phyloP scores from a whole-genome alignment of 352 stramenopile species.

The Globisporangium uncinulatum region DNA sequence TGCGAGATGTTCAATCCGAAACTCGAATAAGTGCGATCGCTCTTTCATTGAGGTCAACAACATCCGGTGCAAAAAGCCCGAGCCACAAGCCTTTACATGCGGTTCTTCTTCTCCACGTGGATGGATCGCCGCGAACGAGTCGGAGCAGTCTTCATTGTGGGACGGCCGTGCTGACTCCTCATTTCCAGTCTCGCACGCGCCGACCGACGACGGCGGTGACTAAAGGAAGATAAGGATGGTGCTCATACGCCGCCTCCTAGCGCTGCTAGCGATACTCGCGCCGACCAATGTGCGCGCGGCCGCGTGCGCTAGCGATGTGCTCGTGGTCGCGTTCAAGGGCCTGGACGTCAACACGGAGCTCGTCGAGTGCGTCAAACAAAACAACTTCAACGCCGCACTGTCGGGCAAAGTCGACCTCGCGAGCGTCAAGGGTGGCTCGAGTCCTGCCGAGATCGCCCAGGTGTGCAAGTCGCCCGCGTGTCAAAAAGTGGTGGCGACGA shows the following conservation, averaged over 20 bases:
- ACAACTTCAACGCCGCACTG: slow-evolving; percentile 44
- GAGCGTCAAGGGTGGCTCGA: slow-evolving; percentile 25
- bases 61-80: no score
- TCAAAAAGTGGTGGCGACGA: slow-evolving; percentile 33
- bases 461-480: slow-evolving; percentile 38
- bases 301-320: slow-evolving; percentile 32
- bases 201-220: no score
- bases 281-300: slow-evolving; percentile 19
- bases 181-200: background rate
- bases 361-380: slow-evolving; percentile 40
- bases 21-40: no score
- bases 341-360: slow-evolving; percentile 45
- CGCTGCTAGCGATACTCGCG: slow-evolving; percentile 13
- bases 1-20: no score
- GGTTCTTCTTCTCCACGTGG: no score
- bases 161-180: no score
- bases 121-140: no score
- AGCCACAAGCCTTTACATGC: no score
- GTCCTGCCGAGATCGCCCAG: slow-evolving; percentile 27
- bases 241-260: background rate
- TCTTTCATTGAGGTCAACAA: no score
- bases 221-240: no score
- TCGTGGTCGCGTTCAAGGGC: slow-evolving; percentile 40
- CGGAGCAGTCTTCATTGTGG: no score
- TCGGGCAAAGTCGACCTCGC: slow-evolving; percentile 38